Evolutionary conservation across 2,329 filamentous ascomycete species (phyloP).

Genomic region (Meredithiella fracta): DNA sequence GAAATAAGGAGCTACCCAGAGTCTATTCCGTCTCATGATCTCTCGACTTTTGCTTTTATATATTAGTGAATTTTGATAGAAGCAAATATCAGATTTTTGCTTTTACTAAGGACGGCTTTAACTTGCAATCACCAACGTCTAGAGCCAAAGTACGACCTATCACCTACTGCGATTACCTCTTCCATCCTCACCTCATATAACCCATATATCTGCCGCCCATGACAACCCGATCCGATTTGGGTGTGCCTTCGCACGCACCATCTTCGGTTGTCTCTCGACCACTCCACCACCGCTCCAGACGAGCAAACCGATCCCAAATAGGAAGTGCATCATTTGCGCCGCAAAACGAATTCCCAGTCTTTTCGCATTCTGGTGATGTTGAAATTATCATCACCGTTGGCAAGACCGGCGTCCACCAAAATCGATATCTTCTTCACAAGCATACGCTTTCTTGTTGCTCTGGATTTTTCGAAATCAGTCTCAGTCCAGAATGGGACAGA

Average conservation of each 20-base stretch:
- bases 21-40: too few relatives aligned
- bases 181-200: background rate
- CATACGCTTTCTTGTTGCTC: conserved; percentile 81
- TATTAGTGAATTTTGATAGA: too few relatives aligned
- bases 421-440: conserved; percentile 72
- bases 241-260: conserved; percentile 32
- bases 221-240: background rate
- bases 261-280: conserved; percentile 49
- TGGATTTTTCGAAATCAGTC: conserved; percentile 82
- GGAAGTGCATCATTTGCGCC: conserved; percentile 52
- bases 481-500: conserved; percentile 60
- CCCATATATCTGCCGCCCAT: background rate
- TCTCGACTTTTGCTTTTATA: too few relatives aligned
- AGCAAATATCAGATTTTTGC: too few relatives aligned
- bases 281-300: conserved; percentile 37
- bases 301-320: conserved; percentile 67
- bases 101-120: too few relatives aligned
- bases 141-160: background rate
- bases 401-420: conserved; percentile 36
- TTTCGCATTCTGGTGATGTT: conserved; percentile 79
- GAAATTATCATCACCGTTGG: conserved; percentile 64
- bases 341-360: conserved; percentile 85
- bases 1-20: too few relatives aligned
- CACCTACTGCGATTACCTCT: background rate
- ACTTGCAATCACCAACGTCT: too few relatives aligned